Percentiles rank a stretch among this genome's conserved stretches.
Conservation (phyloP, 768 basidiomycete genomes). For the Tubosaeta sp. region DNA sequence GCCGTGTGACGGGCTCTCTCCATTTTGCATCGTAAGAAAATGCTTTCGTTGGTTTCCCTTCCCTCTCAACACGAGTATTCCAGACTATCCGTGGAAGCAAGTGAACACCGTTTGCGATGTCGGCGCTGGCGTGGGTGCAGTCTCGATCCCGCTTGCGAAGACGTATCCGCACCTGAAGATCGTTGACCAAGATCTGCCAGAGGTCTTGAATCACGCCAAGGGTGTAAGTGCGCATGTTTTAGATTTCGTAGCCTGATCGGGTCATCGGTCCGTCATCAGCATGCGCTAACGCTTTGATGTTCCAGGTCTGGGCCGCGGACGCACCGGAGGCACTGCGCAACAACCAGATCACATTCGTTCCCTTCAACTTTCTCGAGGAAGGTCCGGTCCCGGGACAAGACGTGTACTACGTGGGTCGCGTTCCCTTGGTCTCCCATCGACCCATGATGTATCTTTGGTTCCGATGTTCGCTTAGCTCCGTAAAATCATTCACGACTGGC, state of each 20-base stretch:
- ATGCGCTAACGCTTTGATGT: neutral
- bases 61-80: neutral
- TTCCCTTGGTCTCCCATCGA: neutral
- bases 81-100: constrained; percentile 26
- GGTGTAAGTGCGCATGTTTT: constrained; percentile 6
- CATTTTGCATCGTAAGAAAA: constrained; percentile 20
- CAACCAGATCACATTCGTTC: neutral
- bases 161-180: constrained; percentile 26
- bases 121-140: constrained; percentile 25
- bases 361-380: neutral
- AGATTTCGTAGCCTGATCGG: neutral
- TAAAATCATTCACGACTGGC: constrained; percentile 39
- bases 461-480: no score
- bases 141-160: constrained; percentile 26
- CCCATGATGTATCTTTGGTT: no score
- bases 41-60: neutral
- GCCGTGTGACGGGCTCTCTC: constrained; percentile 15
- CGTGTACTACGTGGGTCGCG: constrained; percentile 21
- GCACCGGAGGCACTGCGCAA: neutral
- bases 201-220: constrained; percentile 21
- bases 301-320: neutral
- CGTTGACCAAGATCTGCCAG: constrained; percentile 27
- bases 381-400: constrained; percentile 17
- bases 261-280: no score
- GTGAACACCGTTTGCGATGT: constrained; percentile 26